Evolutionary conservation across 352 stramenopile genomes (phyloP).

Genomic region (Phytophthora megakarya): DNA sequence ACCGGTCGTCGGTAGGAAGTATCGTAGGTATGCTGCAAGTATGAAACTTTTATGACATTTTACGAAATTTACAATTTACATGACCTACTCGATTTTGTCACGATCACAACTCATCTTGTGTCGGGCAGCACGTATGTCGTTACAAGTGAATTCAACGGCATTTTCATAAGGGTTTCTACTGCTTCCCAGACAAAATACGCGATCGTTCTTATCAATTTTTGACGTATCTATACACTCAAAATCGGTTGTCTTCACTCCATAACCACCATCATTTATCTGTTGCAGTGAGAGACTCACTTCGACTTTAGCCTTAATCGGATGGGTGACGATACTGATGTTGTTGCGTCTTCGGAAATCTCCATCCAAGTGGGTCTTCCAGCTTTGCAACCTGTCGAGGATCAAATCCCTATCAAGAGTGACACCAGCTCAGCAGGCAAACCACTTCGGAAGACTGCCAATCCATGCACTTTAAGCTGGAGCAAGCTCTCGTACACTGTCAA

Average conservation of each 20-base stretch:
- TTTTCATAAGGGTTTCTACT: neutral
- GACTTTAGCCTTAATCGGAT: conserved; percentile 7
- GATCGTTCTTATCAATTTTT: neutral
- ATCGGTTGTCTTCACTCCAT: neutral
- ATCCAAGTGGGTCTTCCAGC: conserved; percentile 22
- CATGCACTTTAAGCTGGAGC: conserved; percentile 29
- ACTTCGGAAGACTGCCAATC: conserved; percentile 6
- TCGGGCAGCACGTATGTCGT: neutral
- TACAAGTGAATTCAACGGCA: neutral
- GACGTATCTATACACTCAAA: too few species aligned
- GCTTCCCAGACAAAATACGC: neutral
- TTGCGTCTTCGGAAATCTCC: neutral
- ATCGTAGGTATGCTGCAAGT: too few species aligned
- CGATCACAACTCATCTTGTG: neutral
- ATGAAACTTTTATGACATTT: too few species aligned
- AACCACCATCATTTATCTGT: conserved; percentile 6
- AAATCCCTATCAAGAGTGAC: conserved; percentile 4
- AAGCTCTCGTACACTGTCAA: conserved; percentile 30
- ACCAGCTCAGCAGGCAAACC: conserved; percentile 6
- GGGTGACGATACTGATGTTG: conserved; percentile 4
- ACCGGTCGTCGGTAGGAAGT: conserved; percentile 12
- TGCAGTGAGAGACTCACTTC: neutral
- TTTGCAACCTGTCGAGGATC: neutral
- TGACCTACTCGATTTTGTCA: too few species aligned
- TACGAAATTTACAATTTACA: too few species aligned